phyloP scores from a whole-genome alignment of 805 yeast genomes.

The Cyberlindnera nakhonratchasimensis region DNA sequence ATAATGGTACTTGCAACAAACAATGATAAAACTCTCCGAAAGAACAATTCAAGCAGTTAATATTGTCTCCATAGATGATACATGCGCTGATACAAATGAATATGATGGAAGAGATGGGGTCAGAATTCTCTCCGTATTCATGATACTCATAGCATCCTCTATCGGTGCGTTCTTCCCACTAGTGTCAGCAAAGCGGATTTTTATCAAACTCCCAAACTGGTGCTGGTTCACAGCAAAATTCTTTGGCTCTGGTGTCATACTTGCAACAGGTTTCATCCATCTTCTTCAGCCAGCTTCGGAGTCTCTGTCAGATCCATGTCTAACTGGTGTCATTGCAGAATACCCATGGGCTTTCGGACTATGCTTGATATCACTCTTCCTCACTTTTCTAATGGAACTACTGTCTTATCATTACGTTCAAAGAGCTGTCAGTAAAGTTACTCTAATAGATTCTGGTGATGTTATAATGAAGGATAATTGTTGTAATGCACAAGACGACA shows the following conservation, averaged over 20 bases:
- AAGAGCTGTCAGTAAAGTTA: constrained; percentile 26
- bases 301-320: constrained; percentile 51
- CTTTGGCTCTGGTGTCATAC: constrained; percentile 82
- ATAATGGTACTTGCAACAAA: too few relatives aligned
- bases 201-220: constrained; percentile 55
- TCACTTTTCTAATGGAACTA: constrained; percentile 47
- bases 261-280: constrained; percentile 80
- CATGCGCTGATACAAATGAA: constrained; percentile 41
- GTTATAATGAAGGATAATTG: constrained; percentile 18
- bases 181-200: constrained; percentile 54
- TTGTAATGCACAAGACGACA: too few relatives aligned
- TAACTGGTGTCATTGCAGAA: constrained; percentile 54
- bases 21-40: too few relatives aligned
- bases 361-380: constrained; percentile 43
- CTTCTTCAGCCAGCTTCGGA: constrained; percentile 67
- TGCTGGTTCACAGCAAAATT: constrained; percentile 66
- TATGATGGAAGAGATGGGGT: constrained; percentile 38
- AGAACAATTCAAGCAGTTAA: too few relatives aligned
- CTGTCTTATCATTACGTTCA: constrained; percentile 42
- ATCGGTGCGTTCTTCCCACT: constrained; percentile 63
- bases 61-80: too few relatives aligned
- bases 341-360: constrained; percentile 60
- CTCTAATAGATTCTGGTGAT: constrained; percentile 51
- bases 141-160: constrained; percentile 52
- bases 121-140: constrained; percentile 64